A percentile compares a stretch with the other conserved stretches of the same genome.
Evolutionary conservation across 2,329 filamentous ascomycete species (phyloP).

Genomic region (Talaromyces marneffei): DNA sequence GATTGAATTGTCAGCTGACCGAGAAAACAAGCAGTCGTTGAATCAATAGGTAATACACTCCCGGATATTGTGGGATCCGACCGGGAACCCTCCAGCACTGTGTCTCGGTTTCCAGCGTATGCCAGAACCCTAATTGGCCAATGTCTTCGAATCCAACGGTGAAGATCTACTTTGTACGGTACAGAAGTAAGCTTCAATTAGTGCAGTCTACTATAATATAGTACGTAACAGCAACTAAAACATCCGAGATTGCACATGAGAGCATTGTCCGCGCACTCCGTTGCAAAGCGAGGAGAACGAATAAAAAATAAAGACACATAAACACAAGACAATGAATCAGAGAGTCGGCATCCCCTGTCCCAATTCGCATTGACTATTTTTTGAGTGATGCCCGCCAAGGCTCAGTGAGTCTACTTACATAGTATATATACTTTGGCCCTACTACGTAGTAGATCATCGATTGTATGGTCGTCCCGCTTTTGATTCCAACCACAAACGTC

Average conservation of each 20-base stretch:
- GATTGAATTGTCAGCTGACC: neutral
- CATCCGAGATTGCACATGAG: neutral
- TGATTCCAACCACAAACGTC: slow-evolving; percentile 1
- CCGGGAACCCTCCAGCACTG: neutral
- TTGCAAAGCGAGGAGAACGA: too few relatives aligned
- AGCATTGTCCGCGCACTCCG: neutral
- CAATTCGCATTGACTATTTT: neutral
- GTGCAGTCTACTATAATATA: neutral
- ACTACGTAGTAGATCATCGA: neutral
- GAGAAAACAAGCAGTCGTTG: neutral
- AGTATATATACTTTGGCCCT: neutral
- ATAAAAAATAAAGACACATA: neutral
- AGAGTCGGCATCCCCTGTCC: neutral
- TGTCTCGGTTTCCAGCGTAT: neutral
- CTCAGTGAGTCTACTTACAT: neutral
- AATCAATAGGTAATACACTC: neutral
- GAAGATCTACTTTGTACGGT: too few relatives aligned
- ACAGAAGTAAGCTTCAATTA: neutral
- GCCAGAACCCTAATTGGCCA: neutral
- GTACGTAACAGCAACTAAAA: too few relatives aligned
- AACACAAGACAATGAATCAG: neutral
- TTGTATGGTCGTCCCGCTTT: neutral
- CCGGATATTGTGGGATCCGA: slow-evolving; percentile 4
- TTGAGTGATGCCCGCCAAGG: neutral
- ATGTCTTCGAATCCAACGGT: neutral